These are phyloP conservation scores for Chaetomium sp. DNA, from an alignment of 2,329 filamentous ascomycete genomes.

Conservation along the genomic window DNA sequence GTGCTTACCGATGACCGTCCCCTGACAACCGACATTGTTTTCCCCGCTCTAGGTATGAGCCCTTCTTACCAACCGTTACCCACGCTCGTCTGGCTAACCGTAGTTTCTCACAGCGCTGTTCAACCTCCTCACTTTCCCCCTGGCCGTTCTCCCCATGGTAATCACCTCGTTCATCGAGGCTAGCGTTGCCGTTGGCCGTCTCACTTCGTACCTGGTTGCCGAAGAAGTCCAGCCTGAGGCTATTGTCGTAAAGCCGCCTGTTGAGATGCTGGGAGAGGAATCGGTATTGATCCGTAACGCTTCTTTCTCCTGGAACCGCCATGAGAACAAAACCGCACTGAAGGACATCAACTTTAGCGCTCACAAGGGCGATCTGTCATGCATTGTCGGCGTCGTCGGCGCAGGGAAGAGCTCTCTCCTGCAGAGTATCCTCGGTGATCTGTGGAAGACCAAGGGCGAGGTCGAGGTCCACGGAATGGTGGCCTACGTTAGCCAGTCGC, in stretches of 20 bases:
- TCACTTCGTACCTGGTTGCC: conserved; percentile 81
- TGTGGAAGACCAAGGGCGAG: conserved; percentile 85
- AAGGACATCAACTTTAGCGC: conserved; percentile 85
- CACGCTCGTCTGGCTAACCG: neutral
- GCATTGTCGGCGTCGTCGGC: conserved; percentile 92
- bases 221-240: conserved; percentile 91
- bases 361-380: conserved; percentile 89
- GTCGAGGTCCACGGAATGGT: conserved; percentile 80
- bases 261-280: conserved; percentile 79
- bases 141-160: conserved; percentile 94
- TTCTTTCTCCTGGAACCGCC: conserved; percentile 92
- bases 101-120: conserved; percentile 68
- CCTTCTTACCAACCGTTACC: neutral
- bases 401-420: conserved; percentile 92
- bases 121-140: conserved; percentile 92
- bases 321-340: conserved; percentile 70
- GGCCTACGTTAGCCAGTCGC: conserved; percentile 89
- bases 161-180: conserved; percentile 96
- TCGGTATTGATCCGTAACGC: conserved; percentile 80
- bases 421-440: conserved; percentile 82
- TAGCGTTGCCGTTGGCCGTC: conserved; percentile 82
- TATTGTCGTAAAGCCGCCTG: conserved; percentile 68
- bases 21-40: conserved; percentile 91
- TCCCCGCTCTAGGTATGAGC: conserved; percentile 67
- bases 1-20: conserved; percentile 81